A percentile compares a stretch with the other conserved stretches of the same genome.
These are phyloP conservation scores for Rosellinia necatrix DNA, from an alignment of 2,329 filamentous ascomycete genomes.

Conservation along the genomic window DNA sequence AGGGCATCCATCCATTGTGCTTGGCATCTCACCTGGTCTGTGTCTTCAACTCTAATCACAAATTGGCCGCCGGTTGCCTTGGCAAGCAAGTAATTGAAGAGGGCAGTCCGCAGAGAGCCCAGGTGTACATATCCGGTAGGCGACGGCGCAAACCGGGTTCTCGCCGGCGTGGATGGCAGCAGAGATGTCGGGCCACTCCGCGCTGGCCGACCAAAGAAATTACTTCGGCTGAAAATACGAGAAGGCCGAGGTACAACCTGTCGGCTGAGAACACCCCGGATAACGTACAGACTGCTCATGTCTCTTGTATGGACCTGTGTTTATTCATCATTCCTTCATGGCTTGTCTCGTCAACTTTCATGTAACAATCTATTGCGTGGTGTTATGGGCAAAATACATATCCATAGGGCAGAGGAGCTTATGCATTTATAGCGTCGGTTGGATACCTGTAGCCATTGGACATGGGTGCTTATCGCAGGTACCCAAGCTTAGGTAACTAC, in stretches of 20 bases:
- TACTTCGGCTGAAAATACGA: constrained; percentile 34
- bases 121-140: constrained; percentile 93
- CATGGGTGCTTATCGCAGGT: background rate
- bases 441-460: background rate
- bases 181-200: constrained; percentile 29
- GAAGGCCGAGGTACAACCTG: constrained; percentile 22
- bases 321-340: constrained; percentile 13
- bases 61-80: constrained; percentile 88
- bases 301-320: constrained; percentile 1
- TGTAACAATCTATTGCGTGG: no score
- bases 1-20: background rate
- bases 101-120: constrained; percentile 85
- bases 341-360: no score
- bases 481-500: no score
- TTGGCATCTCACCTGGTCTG: constrained; percentile 71
- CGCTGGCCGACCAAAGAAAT: constrained; percentile 35
- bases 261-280: constrained; percentile 30
- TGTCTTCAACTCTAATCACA: constrained; percentile 89
- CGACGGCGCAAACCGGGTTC: constrained; percentile 92
- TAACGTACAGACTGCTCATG: constrained; percentile 35
- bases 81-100: constrained; percentile 96
- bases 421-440: constrained; percentile 2
- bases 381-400: constrained; percentile 14
- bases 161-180: constrained; percentile 62
- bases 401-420: constrained; percentile 11